These are phyloP conservation scores for Barbarea vulgaris DNA, from an alignment of 345 rosid genomes.

Conservation along the genomic window DNA sequence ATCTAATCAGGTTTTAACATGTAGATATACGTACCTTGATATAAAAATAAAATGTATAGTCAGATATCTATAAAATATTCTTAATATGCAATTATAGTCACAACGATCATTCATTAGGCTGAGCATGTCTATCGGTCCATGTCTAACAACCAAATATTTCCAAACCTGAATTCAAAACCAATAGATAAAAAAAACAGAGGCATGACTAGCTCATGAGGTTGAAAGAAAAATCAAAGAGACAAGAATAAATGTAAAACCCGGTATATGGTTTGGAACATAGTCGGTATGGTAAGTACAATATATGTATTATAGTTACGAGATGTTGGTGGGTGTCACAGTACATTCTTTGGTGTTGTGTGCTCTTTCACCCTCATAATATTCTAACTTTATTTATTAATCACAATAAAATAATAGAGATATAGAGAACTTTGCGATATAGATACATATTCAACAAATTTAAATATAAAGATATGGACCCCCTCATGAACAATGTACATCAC, in stretches of 20 bases:
- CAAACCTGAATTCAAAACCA: not conserved
- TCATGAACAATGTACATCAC: conserved; percentile 39
- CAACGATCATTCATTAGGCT: not conserved
- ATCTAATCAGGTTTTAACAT: not conserved
- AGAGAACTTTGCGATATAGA: conserved; percentile 17
- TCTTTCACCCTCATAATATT: conserved; percentile 47
- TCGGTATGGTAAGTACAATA: conserved; percentile 43
- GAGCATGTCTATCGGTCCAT: not conserved
- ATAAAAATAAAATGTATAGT: not conserved
- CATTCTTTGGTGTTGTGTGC: conserved; percentile 45
- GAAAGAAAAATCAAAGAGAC: not conserved
- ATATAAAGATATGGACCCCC: conserved; percentile 40
- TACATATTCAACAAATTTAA: conserved; percentile 16
- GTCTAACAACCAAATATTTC: not conserved
- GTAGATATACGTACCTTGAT: not conserved
- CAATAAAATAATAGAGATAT: conserved; percentile 11
- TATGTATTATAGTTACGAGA: conserved; percentile 38
- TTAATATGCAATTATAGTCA: not conserved
- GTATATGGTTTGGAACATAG: conserved; percentile 37
- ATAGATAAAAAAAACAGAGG: conserved; percentile 1
- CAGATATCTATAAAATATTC: not conserved
- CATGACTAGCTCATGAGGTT: too few species aligned
- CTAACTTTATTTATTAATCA: conserved; percentile 39
- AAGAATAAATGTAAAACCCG: conserved; percentile 19
- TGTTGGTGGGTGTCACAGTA: conserved; percentile 45